Base-by-base conservation (phyloP, 1,284 basidiomycete species). In the Malassezia equina region DNA sequence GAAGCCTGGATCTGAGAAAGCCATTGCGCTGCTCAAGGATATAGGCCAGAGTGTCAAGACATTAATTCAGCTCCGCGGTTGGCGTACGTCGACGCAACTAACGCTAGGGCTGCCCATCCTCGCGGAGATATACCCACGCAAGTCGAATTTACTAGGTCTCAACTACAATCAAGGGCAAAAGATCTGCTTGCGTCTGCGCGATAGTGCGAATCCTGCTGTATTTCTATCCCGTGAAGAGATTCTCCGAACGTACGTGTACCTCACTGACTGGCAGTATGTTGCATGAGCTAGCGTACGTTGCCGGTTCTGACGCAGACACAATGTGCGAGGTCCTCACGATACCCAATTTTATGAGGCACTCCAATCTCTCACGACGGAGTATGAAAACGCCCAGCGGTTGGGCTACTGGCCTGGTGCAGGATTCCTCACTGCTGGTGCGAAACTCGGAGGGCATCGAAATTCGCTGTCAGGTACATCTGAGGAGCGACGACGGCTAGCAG, bases 311-410 rank as follows among this genome's bases (percentile, higher is more conserved):
- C 52, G n/a, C 32, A 54, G 55, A 2, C 65, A 67, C 42, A 67
- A 64, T 44, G 57, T 64, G 15, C 53, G 57, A 7, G 64, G 64
- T 1, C 64, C 64, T 5, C 65, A 67, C 51, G 62, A 67, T 44
- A 50, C 48, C 8, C 33, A 32, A 7, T 67, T 67, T 33, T 61
- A 58, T 27, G 33, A 28, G 13, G 42, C 52, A 12, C 60, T 67
- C 15, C 50, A 57, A 11, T 46, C 56, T 7, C 53, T 67, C 4
- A 56, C 58, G 27, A 46, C 53, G 12, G 64, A 66, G 47, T 64
- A 57, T 25, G 42, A 55, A 15, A 46, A 50, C 29, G 52, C 46
- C 3, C 45, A 52, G 19, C 50, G 49, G 6, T 34, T 47, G 1
- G 51, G 51, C 7, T 53, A 51, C 28, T 64, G 56, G 57, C 51